phyloP scores from a whole-genome alignment of 1,284 basidiomycete species.

The Mycena sp. region DNA sequence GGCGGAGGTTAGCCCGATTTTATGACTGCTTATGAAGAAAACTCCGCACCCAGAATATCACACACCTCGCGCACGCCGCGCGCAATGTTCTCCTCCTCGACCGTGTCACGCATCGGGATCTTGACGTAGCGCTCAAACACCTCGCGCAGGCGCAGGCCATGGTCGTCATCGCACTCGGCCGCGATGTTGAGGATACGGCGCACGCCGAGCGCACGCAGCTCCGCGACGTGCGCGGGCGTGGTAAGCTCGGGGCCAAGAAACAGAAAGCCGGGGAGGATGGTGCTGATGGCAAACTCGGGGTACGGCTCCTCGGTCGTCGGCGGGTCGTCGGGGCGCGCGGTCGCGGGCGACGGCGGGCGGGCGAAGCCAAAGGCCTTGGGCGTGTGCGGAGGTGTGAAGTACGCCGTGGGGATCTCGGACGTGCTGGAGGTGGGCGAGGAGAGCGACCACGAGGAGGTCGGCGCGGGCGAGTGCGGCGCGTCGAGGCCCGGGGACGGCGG shows the following conservation, averaged over 20 bases:
- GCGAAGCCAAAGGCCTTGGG: constrained; percentile 47
- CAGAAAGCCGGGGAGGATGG: constrained; percentile 90
- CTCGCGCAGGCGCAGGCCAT: constrained; percentile 70
- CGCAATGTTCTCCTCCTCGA: constrained; percentile 93
- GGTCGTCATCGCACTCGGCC: constrained; percentile 88
- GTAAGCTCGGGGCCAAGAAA: constrained; percentile 93
- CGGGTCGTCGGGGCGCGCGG: constrained; percentile 66
- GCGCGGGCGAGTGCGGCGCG: constrained; percentile 65
- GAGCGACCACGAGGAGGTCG: constrained; percentile 50
- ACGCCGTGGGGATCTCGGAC: constrained; percentile 51
- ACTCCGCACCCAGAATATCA: constrained; percentile 79
- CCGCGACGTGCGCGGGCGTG: constrained; percentile 74
- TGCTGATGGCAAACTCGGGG: constrained; percentile 80
- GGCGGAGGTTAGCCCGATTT: not conserved
- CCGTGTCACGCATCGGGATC: constrained; percentile 93
- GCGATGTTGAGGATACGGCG: constrained; percentile 93
- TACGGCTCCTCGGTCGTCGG: constrained; percentile 65
- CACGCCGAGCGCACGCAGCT: constrained; percentile 81
- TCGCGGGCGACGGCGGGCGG: constrained; percentile 50
- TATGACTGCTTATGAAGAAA: not conserved
- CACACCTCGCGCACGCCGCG: constrained; percentile 87
- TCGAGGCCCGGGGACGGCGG: constrained; percentile 52
- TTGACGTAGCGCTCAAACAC: constrained; percentile 86
- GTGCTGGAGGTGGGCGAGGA: constrained; percentile 44
- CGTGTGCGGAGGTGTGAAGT: constrained; percentile 65